Percentiles rank a stretch among this genome's conserved stretches.
These are phyloP conservation scores for Colletotrichum melonis DNA, from an alignment of 2,329 filamentous ascomycete species.

Conservation along the genomic window DNA sequence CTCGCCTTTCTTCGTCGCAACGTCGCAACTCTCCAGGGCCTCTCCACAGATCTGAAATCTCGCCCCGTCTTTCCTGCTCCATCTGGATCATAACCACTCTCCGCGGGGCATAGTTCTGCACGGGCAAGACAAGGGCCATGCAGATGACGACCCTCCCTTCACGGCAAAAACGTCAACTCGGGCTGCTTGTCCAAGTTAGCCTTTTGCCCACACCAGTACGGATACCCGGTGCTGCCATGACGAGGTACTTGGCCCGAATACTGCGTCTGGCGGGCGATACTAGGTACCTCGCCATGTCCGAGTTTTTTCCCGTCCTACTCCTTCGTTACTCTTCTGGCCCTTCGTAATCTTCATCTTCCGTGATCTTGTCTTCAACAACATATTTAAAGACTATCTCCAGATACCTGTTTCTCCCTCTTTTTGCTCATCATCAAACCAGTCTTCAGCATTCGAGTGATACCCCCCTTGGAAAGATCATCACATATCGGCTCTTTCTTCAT, in stretches of 20 bases:
- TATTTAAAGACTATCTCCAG: conserved; percentile 31
- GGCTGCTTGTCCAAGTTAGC: conserved; percentile 32
- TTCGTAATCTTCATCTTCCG: background rate
- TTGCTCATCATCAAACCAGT: background rate
- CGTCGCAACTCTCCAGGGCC: background rate
- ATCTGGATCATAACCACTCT: conserved; percentile 12
- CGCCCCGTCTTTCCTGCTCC: conserved; percentile 33
- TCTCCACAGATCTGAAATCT: conserved; percentile 33
- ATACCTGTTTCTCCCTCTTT: background rate
- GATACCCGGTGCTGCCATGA: background rate
- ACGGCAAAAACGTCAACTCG: conserved; percentile 16
- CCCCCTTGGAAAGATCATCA: background rate
- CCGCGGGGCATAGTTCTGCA: conserved; percentile 11
- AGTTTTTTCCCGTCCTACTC: conserved; percentile 12
- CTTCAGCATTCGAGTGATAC: conserved; percentile 4
- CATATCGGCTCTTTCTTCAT: background rate
- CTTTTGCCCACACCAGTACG: background rate
- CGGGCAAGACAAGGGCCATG: conserved; percentile 2
- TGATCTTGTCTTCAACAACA: conserved; percentile 27
- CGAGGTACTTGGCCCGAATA: conserved; percentile 12
- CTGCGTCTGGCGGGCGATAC: conserved; percentile 3
- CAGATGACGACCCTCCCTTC: background rate
- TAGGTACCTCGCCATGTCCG: conserved; percentile 23
- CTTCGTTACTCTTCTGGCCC: conserved; percentile 3
- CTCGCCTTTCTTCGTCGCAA: conserved; percentile 14